Percentiles rank a stretch among this genome's conserved stretches.
phyloP scores from a whole-genome alignment of 2,329 filamentous ascomycete species.

The Helotiales sp. region DNA sequence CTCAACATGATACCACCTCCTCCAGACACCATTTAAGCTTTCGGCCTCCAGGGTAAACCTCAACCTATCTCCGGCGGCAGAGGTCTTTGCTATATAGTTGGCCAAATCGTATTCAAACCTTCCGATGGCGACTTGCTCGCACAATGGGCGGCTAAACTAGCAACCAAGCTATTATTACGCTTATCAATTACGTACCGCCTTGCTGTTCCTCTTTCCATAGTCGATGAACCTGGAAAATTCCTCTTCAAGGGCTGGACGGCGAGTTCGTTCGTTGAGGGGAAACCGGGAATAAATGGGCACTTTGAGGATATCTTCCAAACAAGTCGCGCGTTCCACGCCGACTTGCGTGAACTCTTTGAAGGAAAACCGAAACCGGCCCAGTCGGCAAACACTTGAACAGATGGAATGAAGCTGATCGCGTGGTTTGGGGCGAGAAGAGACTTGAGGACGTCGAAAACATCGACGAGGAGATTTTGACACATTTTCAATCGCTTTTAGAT shows the following conservation, averaged over 20 bases:
- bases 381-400: background rate
- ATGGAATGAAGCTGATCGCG: conserved; percentile 1
- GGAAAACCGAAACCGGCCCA: background rate
- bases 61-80: conserved; percentile 2
- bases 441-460: conserved; percentile 4
- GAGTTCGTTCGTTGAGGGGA: conserved; percentile 1
- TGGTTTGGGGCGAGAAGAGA: background rate
- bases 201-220: background rate
- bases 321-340: conserved; percentile 2
- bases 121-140: background rate
- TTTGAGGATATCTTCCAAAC: background rate
- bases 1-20: conserved; percentile 5
- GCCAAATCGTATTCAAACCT: background rate
- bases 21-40: background rate
- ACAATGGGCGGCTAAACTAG: background rate
- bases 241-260: conserved; percentile 1
- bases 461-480: background rate
- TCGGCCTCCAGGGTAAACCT: background rate
- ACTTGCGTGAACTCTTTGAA: conserved; percentile 1
- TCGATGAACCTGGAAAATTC: background rate
- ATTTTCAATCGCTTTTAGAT: background rate
- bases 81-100: conserved; percentile 2
- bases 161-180: background rate
- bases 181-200: background rate
- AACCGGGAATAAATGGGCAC: background rate